Evolutionary conservation across 140 eudicot genomes (phyloP), one percentile per base, ranked within the genome.

Genomic region (Flaveria floridana): DNA sequence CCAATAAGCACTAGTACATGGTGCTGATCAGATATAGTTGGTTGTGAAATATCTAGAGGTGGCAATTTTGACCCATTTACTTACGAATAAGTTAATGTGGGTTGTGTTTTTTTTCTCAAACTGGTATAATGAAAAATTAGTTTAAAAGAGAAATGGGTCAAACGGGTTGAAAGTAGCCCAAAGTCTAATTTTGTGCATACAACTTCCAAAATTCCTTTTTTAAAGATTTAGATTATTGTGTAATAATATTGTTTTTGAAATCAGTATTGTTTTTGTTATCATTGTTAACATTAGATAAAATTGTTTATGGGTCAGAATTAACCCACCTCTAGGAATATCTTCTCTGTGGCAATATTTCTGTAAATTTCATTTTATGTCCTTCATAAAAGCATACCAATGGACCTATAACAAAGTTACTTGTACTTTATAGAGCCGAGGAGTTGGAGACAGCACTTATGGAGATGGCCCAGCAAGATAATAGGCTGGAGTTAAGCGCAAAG

Each of bases 381-480:
- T 68, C 15, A 7, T 53, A 61, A 55, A 50, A 70, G 51, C 73
- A 74, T 71, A 61, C 21, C 58, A 39, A 25, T 51, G 58, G 82
- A 3, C 70, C 19, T 18, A 46, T 76, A 21, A 58, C 34, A 34
- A 59, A 59, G 50, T 7, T 48, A 48, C 16, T 14, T 48, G 55
- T 48, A 11, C 77, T 61, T 73, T 65, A 53, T 81, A 93, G 98
- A 83, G 88, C 98, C 46, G 98, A 93, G 74, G 98, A 93, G 78
- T 80, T 93, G 81, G 98, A 90, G 95, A 84, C 89, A 37, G 98
- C 98, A 28, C 81, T 93, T 48, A 88, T 88, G 86, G 96, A 90
- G 88, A 87, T 90, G 84, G 98, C 87, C 72, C 74, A 81, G 74
- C 76, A 90, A 82, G 98, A 93, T 79, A 93, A 90, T 78, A 83